Evolutionary conservation across 73 alveolate species (phyloP), one percentile per base, ranked within the genome.

Genomic region (Paramecium bursaria): DNA sequence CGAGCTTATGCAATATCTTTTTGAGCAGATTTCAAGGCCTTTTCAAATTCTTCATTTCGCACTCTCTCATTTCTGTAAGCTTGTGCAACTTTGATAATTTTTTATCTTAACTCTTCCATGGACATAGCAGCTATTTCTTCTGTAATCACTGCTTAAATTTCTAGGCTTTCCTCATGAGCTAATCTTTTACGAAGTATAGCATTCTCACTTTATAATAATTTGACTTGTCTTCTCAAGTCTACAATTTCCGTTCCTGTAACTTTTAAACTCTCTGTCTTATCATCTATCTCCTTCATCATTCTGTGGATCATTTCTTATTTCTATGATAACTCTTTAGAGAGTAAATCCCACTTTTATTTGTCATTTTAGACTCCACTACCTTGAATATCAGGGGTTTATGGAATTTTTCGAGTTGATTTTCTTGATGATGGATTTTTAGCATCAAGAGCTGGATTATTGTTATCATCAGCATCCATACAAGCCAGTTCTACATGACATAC

Each of bases 251-350:
- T 94, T 54, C 98, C 96, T 15, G 99, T 97, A 29, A 97, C 92
- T 86, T 95, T 95, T 67, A 97, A 85, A 39, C 98, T 88, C 50
- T 95, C 96, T 23, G 97, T 90, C 88, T 97, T 97, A 90, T 97
- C 99, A 91, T 97, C 99, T 17, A 89, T 91, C 75, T 97, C 99
- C 82, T 96, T 97, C 99, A 97, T 95, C 97, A 97, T 92, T 73
- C 99, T 88, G 85, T 97, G 99, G 26, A 97, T 95, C 74, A 97
- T 90, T 85, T 97, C 99, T 76, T 97, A 96, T 85, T 97, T 97
- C 73, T 97, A 95, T 3, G 98, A 94, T 47, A 97, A 85, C 50
- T 97, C 99, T 74, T 96, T 94, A 21, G 99, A 87, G 35, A 97
- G 92, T 6, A 97, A 90, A 61, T 92, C 96, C 99, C 99, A 97